Base-by-base conservation (phyloP, 2,329 filamentous ascomycete species). In the Pyrenophora teres region DNA sequence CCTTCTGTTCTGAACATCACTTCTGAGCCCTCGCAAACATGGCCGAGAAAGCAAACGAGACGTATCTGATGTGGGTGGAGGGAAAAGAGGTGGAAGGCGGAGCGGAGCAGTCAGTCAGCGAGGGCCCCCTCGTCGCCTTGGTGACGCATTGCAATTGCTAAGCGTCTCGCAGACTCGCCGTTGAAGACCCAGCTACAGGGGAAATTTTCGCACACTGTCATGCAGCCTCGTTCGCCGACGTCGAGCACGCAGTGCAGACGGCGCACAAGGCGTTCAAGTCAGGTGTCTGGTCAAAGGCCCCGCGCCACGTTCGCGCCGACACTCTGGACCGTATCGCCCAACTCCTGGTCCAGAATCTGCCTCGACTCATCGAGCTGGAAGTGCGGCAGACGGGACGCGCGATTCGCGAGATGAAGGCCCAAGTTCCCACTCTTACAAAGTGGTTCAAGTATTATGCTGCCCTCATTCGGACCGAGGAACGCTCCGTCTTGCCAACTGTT, bases 401-500 rank as follows among this genome's bases (percentile, higher is more conserved):
- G 0, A 76, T 87, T 23, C 83, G 87, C 21, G 87, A 90, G 68
- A 88, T 90, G 85, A 78, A 80, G 41, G 86, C 87, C 1, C 87
- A 90, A 67, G 82, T 87, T 4, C 83, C 84, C 0, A 84, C 82
- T 0, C 77, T 90, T 0, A 80, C 85, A 1, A 82, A 84, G 37
- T 90, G 87, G 87, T 85, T 90, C 72, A 84, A 82, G 53, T 90
- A 90, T 74, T 90, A 87, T 63, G 86, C 86, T 1, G 79, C 85
- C 0, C 67, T 89, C 1, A 78, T 88, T 27, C 82, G 87, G n/a
- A 85, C 83, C 1, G 85, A 88, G 63, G 85, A 89, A 71, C 81
- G 85, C 2, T 74, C 83, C 2, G 83, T 90, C 0, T 77, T 89
- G 1, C 87, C 87, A 0, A 89, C 87, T 2, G 75, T 74, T 21